Evolutionary conservation across 306 rosid species (phyloP).

Genomic region (Casuarina glauca): DNA sequence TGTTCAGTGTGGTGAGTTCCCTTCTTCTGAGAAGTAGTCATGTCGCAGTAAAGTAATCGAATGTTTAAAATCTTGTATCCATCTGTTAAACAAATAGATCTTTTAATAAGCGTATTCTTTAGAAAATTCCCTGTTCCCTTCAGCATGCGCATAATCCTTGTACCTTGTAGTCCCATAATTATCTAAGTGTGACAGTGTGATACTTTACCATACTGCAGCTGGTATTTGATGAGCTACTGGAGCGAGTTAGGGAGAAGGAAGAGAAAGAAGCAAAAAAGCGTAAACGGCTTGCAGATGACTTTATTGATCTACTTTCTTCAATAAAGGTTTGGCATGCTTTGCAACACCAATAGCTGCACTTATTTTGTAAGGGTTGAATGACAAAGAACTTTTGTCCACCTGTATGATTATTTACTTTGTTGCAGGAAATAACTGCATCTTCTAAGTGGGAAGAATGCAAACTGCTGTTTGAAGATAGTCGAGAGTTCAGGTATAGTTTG

Average conservation of each 20-base stretch:
- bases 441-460: slow-evolving; percentile 79
- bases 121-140: slow-evolving; percentile 24
- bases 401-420: slow-evolving; percentile 21
- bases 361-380: slow-evolving; percentile 22
- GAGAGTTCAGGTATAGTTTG: slow-evolving; percentile 70
- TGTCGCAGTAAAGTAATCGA: slow-evolving; percentile 12
- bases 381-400: slow-evolving; percentile 14
- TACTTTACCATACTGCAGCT: slow-evolving; percentile 58
- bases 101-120: slow-evolving; percentile 9
- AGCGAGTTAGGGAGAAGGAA: slow-evolving; percentile 79
- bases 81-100: slow-evolving; percentile 1
- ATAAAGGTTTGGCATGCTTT: slow-evolving; percentile 55
- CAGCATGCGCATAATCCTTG: slow-evolving; percentile 12
- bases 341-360: slow-evolving; percentile 20
- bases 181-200: slow-evolving; percentile 13
- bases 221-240: slow-evolving; percentile 81
- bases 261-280: slow-evolving; percentile 90
- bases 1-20: slow-evolving; percentile 6
- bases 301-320: slow-evolving; percentile 58
- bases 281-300: slow-evolving; percentile 78
- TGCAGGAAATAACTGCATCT: slow-evolving; percentile 70
- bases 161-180: slow-evolving; percentile 4
- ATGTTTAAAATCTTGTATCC: slow-evolving; percentile 1
- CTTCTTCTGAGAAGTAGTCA: slow-evolving; percentile 11
- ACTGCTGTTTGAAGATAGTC: slow-evolving; percentile 57